Percentiles rank a stretch among this genome's conserved stretches.
Evolutionary conservation across 2,329 filamentous ascomycete genomes (phyloP).

Genomic region (Verticillium dahliae): DNA sequence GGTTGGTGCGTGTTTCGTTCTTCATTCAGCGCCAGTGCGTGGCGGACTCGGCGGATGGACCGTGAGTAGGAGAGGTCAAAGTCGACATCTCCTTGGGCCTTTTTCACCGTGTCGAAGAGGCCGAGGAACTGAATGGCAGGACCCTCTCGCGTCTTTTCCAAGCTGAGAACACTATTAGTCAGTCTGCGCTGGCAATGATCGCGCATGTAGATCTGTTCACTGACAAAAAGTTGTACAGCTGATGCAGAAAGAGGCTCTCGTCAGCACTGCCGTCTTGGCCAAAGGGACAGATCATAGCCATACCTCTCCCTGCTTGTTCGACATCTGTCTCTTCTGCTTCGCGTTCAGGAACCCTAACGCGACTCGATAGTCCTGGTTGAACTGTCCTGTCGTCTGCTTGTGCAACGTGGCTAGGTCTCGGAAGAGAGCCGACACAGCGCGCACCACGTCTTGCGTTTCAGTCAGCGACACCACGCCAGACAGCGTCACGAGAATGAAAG

Average conservation of each 20-base stretch:
- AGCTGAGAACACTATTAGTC: constrained; percentile 2
- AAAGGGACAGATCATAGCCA: background rate
- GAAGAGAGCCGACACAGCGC: constrained; percentile 30
- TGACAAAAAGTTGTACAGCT: constrained; percentile 20
- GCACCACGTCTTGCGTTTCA: constrained; percentile 18
- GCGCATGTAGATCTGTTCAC: background rate
- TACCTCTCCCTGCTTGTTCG: constrained; percentile 8
- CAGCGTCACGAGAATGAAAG: background rate
- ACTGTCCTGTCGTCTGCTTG: background rate
- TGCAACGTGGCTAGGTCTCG: constrained; percentile 18
- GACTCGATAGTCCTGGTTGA: background rate
- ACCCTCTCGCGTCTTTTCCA: constrained; percentile 7
- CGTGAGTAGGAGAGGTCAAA: constrained; percentile 22
- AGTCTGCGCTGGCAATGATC: constrained; percentile 14
- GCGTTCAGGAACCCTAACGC: background rate
- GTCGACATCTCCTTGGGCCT: constrained; percentile 14
- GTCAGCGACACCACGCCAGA: background rate
- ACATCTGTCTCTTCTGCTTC: background rate
- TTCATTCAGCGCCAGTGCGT: constrained; percentile 31
- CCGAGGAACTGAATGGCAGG: constrained; percentile 30
- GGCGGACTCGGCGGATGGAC: constrained; percentile 26
- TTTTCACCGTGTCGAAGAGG: constrained; percentile 27
- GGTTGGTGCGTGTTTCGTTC: constrained; percentile 19
- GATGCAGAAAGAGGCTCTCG: background rate
- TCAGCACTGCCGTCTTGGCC: background rate